Evolutionary conservation across 805 yeast genomes (phyloP).

Genomic region (Lipomyces sp.): DNA sequence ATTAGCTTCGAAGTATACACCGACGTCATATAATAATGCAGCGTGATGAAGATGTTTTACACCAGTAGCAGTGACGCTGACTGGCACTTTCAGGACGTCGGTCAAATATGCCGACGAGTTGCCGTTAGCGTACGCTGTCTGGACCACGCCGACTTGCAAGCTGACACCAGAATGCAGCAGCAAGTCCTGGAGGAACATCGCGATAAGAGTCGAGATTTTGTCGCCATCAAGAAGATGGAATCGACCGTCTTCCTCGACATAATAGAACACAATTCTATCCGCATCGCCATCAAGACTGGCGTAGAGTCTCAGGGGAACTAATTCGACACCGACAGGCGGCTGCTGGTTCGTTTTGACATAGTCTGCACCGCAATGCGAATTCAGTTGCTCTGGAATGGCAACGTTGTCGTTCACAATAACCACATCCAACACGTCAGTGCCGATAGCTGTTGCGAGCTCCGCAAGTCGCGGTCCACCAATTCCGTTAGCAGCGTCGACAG

Average conservation of each 20-base stretch:
- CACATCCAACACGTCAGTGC: constrained; percentile 45
- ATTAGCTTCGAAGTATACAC: constrained; percentile 95
- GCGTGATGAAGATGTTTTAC: constrained; percentile 96
- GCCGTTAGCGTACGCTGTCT: constrained; percentile 98
- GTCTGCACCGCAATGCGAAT: constrained; percentile 90
- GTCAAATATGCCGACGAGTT: constrained; percentile 72
- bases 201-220: constrained; percentile 81
- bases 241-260: constrained; percentile 36
- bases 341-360: constrained; percentile 85
- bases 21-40: constrained; percentile 74
- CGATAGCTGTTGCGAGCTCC: constrained; percentile 45
- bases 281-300: constrained; percentile 98
- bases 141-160: constrained; percentile 74
- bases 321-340: constrained; percentile 60
- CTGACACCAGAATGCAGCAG: constrained; percentile 45
- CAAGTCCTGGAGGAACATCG: constrained; percentile 57
- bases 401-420: constrained; percentile 42
- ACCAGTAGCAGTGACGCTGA: constrained; percentile 88
- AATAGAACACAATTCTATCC: constrained; percentile 81
- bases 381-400: constrained; percentile 64
- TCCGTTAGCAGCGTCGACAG: constrained; percentile 94
- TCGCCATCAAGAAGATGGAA: constrained; percentile 75
- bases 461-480: constrained; percentile 79
- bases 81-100: constrained; percentile 64
- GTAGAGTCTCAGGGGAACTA: constrained; percentile 50